Conservation (phyloP, 352 stramenopile species). For the Pythium aristosporum region DNA sequence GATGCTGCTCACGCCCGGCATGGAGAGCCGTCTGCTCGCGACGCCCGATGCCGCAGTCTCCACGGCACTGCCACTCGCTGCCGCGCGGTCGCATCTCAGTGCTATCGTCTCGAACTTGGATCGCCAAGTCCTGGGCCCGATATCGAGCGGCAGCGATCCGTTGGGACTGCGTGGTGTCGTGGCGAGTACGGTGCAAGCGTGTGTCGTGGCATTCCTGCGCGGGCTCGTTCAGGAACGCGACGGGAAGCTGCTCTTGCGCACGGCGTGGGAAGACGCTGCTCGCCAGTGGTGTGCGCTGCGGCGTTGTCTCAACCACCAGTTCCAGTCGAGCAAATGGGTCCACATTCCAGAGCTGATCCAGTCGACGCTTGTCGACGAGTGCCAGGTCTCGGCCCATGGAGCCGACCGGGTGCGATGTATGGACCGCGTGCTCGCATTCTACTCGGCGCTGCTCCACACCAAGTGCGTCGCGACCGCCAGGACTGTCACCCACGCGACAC, state of each 20-base stretch:
- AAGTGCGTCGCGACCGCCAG: conserved; percentile 21
- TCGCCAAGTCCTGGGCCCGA: neutral
- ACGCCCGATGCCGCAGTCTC: conserved; percentile 16
- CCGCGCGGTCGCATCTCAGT: conserved; percentile 2
- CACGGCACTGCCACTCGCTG: conserved; percentile 3
- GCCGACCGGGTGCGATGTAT: conserved; percentile 4
- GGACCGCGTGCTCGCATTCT: conserved; percentile 26
- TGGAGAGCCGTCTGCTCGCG: conserved; percentile 20
- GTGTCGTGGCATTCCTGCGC: conserved; percentile 29
- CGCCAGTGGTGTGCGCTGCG: conserved; percentile 19
- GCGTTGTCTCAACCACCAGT: conserved; percentile 23
- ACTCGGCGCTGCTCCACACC: conserved; percentile 22
- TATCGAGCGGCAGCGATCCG: neutral
- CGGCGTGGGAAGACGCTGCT: conserved; percentile 14
- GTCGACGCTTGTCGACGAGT: conserved; percentile 7
- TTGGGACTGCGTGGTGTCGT: conserved; percentile 19
- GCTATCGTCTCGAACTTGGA: conserved; percentile 8
- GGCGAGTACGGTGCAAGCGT: conserved; percentile 12
- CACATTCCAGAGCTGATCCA: conserved; percentile 12
- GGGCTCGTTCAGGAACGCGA: conserved; percentile 13
- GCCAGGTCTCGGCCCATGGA: neutral
- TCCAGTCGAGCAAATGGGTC: conserved; percentile 17
- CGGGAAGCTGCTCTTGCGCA: conserved; percentile 2
- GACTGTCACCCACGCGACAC: neutral
- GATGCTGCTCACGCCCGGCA: conserved; percentile 26